Base-by-base conservation (phyloP, 768 basidiomycete genomes). In the Kwoniella dendrophila region DNA sequence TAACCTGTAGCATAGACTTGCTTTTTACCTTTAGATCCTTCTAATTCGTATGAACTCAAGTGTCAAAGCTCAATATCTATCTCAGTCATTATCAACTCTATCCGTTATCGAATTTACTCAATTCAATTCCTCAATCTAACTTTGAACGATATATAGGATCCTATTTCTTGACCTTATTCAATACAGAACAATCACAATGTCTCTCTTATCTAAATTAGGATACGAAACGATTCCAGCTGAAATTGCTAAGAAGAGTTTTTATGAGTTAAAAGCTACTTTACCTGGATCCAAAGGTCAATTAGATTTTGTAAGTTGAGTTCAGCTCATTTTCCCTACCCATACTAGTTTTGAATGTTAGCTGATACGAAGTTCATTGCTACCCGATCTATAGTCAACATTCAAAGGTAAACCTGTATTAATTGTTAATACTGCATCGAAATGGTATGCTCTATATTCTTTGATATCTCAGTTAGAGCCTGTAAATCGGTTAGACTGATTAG, bases 381-480 rank as follows among this genome's bases (percentile, higher is more conserved):
- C 8, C 62, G 24, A 8, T 30, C 26, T 26, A 29, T 44, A 68
- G 66, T 47, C 64, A 6, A 68, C 67, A 0, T 55, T 71, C 53
- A 73, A 75, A 36, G 80, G 80, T 59, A 82, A 82, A 62, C 72
- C 72, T 34, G 75, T 79, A 4, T 59, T 82, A 27, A 74, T 80
- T 58, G 72, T 79, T 49, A 82, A 82, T 66, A 76, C 75, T 0
- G 81, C 80, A 1, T 75, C 74, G 33, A 74, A 79, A 58, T 81
- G 80, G 73, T 78, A 66, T 40, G 77, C 59, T 60, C 41, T 14
- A n/a, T 24, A 20, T 62, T 14, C n/a, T 45, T 30, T 20, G 22
- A 26, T 33, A 53, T 36, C 30, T n/a, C 2, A 33, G 30, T 32
- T 14, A n/a, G n/a, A n/a, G n/a, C n/a, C n/a, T n/a, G n/a, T n/a